Percentiles rank a stretch among this genome's conserved stretches.
Conservation (phyloP, 148 eudicot genomes). For the Cornus suecica region DNA sequence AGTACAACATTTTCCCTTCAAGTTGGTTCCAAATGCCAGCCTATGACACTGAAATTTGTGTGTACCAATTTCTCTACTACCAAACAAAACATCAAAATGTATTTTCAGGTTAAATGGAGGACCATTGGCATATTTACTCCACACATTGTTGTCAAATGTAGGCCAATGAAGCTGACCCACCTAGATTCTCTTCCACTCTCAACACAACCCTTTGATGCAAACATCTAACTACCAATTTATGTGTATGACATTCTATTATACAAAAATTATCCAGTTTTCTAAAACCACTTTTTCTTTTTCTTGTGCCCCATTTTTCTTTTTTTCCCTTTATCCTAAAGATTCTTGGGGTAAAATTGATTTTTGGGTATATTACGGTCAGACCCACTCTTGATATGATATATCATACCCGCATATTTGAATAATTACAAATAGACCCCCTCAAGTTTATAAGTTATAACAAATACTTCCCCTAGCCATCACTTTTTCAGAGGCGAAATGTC, state of each 20-base stretch:
- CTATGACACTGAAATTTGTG: not conserved
- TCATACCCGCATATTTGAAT: no score
- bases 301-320: slow-evolving; percentile 1
- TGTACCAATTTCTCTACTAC: not conserved
- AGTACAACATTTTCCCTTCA: not conserved
- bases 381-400: no score
- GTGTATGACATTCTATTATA: not conserved
- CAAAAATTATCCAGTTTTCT: not conserved
- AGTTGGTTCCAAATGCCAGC: not conserved
- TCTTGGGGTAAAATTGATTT: not conserved
- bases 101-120: not conserved
- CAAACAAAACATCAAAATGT: slow-evolving; percentile 1
- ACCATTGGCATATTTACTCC: not conserved
- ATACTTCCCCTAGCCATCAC: no score
- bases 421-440: no score
- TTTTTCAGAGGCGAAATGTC: no score
- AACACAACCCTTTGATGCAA: not conserved
- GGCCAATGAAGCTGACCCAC: not conserved
- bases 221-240: not conserved
- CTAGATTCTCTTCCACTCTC: not conserved
- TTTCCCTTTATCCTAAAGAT: not conserved
- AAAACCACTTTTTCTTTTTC: not conserved
- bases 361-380: no score
- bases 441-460: no score
- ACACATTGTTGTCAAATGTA: not conserved